A percentile compares a stretch with the other conserved stretches of the same genome.
phyloP scores from a whole-genome alignment of 2,329 filamentous ascomycete genomes.

The Cryphonectria japonica region DNA sequence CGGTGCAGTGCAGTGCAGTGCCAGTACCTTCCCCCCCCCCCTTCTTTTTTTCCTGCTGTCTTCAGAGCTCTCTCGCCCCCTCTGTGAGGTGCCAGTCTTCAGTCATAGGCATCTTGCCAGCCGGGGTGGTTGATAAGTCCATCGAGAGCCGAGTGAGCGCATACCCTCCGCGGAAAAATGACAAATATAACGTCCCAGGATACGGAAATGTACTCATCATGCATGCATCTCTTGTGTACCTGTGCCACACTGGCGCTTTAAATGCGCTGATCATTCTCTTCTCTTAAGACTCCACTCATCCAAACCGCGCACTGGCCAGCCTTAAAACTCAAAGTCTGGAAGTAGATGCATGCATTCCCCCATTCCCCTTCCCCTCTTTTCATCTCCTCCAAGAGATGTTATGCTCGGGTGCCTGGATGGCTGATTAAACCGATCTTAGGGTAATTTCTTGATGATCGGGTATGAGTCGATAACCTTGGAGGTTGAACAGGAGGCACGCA shows the following conservation, averaged over 20 bases:
- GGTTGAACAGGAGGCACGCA: not conserved
- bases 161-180: not conserved
- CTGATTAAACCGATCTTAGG: conserved; percentile 3
- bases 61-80: not conserved
- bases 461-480: not conserved
- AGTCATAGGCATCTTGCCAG: not conserved
- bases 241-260: not conserved
- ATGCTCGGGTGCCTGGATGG: conserved; percentile 1
- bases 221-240: not conserved
- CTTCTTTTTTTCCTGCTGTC: not conserved
- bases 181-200: not conserved
- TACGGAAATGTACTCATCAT: not conserved
- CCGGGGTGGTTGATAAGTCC: not conserved
- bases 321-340: not conserved
- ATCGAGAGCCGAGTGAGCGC: not conserved
- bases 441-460: not conserved
- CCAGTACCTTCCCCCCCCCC: not conserved
- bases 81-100: not conserved
- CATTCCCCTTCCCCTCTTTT: not conserved
- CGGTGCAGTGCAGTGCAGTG: not conserved
- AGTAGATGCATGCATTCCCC: not conserved
- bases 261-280: not conserved
- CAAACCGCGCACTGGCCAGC: not conserved
- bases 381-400: not conserved
- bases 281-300: not conserved